Base-by-base conservation (phyloP, 179 eudicot species). In the Sideroxylon spinosum region DNA sequence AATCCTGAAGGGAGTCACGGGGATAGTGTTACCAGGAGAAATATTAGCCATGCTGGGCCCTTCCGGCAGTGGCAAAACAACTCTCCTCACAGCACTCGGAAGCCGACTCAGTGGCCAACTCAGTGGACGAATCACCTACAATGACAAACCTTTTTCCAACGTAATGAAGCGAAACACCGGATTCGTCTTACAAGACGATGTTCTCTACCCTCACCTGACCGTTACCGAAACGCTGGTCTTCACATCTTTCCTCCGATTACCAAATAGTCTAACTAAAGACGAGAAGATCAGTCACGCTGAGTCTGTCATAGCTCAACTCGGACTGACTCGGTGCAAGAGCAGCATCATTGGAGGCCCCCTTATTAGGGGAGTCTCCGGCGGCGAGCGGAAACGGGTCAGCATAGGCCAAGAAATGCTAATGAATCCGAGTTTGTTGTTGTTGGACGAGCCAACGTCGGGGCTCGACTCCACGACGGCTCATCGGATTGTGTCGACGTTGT, bases 361-460 rank as follows among this genome's bases (percentile, higher is more conserved):
- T 64, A 17, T 89, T 50, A 85, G 97, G 29, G 97, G 98, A 0
- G 80, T 92, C 0, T 93, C 98, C 0, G 97, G 98, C 16, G 98
- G 97, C 0, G 98, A 93, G 70, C 79, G 97, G 62, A 93, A 93
- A 56, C 78, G 97, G 81, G 97, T 93, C 12, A 93, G 97, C 64
- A 89, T 93, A 5, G 97, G 97, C 0, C 94, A 91, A 72, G 97
- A 93, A 61, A 91, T 93, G 96, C 83, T 93, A 68, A 85, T 93
- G 57, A 90, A 93, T 48, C 97, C 97, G 11, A 89, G 94, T 49
- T 73, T 93, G 80, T 79, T 93, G 84, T 88, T 92, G 8, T 67
- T 93, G 0, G 98, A 93, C 17, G 98, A 93, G 83, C 98, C 98
- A 0, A 93, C 98, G 0, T 93, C 98, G 0, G 97, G 98, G 0